These are phyloP conservation scores for Herpotrichia juniperi DNA, from an alignment of 2,329 filamentous ascomycete genomes.

Conservation along the genomic window DNA sequence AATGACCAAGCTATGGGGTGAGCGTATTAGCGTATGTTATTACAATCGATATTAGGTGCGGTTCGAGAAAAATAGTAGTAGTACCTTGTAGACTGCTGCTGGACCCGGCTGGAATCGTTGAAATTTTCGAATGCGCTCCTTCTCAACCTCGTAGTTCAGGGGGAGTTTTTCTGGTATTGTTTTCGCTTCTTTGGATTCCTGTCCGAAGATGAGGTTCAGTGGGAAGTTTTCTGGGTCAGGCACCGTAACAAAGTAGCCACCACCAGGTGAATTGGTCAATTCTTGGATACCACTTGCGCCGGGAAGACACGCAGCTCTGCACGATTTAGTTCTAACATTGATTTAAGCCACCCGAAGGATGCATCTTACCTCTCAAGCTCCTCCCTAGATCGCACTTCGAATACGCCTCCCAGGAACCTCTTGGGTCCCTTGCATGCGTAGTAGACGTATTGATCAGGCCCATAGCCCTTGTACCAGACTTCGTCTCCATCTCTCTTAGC, in stretches of 20 bases:
- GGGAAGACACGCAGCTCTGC: slow-evolving; percentile 46
- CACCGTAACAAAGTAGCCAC: slow-evolving; percentile 53
- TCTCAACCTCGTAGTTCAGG: slow-evolving; percentile 49
- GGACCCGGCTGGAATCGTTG: slow-evolving; percentile 52
- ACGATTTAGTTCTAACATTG: no score
- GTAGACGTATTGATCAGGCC: slow-evolving; percentile 61
- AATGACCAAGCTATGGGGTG: slow-evolving; percentile 52
- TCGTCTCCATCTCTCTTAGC: not conserved
- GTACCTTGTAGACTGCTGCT: no score
- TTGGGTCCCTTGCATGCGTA: slow-evolving; percentile 49
- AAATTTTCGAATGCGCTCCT: slow-evolving; percentile 41
- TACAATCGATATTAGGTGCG: no score
- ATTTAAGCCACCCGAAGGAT: no score
- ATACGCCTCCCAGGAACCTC: slow-evolving; percentile 61
- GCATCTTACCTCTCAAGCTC: slow-evolving; percentile 58
- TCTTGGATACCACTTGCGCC: slow-evolving; percentile 55
- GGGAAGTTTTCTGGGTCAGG: slow-evolving; percentile 54
- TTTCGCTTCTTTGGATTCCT: slow-evolving; percentile 41
- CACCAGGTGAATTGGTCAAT: slow-evolving; percentile 55
- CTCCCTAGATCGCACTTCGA: slow-evolving; percentile 59
- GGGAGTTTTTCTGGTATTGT: not conserved
- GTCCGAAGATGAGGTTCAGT: slow-evolving; percentile 61
- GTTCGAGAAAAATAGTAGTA: no score
- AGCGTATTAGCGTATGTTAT: no score
- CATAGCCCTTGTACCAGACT: slow-evolving; percentile 64